Conservation (phyloP, 352 stramenopile genomes). For the Globisporangium alternatum region DNA sequence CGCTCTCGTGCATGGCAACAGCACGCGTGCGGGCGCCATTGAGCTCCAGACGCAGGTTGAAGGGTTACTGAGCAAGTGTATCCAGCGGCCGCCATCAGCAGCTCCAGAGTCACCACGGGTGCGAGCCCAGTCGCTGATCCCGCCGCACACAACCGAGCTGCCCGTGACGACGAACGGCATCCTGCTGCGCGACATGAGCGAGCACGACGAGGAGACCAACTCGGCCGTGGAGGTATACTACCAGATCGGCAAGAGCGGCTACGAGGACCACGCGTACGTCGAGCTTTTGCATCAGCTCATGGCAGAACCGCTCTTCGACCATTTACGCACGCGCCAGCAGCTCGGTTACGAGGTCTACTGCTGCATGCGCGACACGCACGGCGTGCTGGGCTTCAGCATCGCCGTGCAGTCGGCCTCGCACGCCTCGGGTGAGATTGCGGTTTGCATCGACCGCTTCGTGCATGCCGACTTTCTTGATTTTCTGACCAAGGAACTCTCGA, state of each 20-base stretch:
- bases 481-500: conserved; percentile 30
- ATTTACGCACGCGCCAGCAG: conserved; percentile 78
- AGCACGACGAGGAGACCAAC: conserved; percentile 71
- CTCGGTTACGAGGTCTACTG: conserved; percentile 83
- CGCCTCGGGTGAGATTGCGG: conserved; percentile 47
- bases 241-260: conserved; percentile 59
- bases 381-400: conserved; percentile 68
- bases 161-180: conserved; percentile 55
- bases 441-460: conserved; percentile 65
- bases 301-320: conserved; percentile 79
- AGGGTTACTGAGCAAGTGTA: background rate
- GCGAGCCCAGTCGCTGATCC: conserved; percentile 23
- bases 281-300: conserved; percentile 78
- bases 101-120: background rate
- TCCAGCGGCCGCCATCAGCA: conserved; percentile 3
- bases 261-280: conserved; percentile 52
- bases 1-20: conserved; percentile 70
- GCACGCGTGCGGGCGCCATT: conserved; percentile 32
- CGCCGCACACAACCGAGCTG: conserved; percentile 45
- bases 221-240: conserved; percentile 83
- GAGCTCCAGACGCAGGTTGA: conserved; percentile 40
- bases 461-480: conserved; percentile 36
- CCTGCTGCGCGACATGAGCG: conserved; percentile 55
- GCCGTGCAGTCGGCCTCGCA: conserved; percentile 70
- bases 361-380: conserved; percentile 68